Base-by-base conservation (phyloP, 1,284 basidiomycete species). In the Rhodotorula mucilaginosa region DNA sequence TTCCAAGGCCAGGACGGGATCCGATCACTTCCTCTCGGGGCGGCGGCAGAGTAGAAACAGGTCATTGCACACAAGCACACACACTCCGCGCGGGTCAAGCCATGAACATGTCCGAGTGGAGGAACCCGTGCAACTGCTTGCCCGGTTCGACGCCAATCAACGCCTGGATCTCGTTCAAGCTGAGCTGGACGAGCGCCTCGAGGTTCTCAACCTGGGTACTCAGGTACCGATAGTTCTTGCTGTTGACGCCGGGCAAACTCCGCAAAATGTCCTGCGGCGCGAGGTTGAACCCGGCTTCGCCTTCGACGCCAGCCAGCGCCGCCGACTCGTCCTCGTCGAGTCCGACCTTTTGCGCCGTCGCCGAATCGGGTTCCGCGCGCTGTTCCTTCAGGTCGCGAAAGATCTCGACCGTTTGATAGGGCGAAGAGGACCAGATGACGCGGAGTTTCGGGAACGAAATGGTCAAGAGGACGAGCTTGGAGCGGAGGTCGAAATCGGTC, bases 381-480 rank as follows among this genome's bases (percentile, higher is more conserved):
- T 90, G 89, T n/a, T 84, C 79, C 81, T 99, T 99, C 46, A 99
- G 87, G 79, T 98, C 96, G 59, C 87, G 88, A 83, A 98, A 95
- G 67, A 98, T 94, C 74, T 94, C 90, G 0, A 93, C 87, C 0
- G 93, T 95, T 39, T 92, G 90, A 78, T 92, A 92, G 0, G 97
- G 93, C 2, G 94, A 97, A 3, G 93, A 93, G 0, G 93, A 96
- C 97, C 97, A 99, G 78, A 99, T 91, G 79, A 98, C 90, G 47
- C 93, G 88, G 4, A 99, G 84, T 26, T 92, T 89, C 0, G 94
- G 94, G 80, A 98, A 99, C 18, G 91, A 86, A 16, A 97, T 86
- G 0, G 91, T 90, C 2, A 99, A 87, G 19, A 99, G 85, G 29
- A 92, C 92, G 47, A 99, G 87, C 79, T 97, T 97, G 31, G 92